Evolutionary conservation across 306 rosid species (phyloP).

Genomic region (Echinosophora koreensis): DNA sequence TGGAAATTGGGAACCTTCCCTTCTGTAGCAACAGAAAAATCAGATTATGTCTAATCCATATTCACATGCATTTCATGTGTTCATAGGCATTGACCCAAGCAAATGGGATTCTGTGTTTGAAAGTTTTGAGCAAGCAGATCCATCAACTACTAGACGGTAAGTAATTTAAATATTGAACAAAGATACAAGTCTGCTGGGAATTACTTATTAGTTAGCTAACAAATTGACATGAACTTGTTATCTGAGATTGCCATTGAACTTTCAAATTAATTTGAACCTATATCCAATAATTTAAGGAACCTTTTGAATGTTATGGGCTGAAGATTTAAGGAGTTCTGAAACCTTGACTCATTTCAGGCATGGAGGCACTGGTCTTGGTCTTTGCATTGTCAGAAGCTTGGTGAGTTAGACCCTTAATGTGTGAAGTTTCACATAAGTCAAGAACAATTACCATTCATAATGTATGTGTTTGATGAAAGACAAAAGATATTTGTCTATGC

Average conservation of each 20-base stretch:
- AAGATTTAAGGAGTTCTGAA: slow-evolving; percentile 26
- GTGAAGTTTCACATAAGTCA: slow-evolving; percentile 2
- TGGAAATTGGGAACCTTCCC: slow-evolving; percentile 35
- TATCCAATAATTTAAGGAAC: slow-evolving; percentile 23
- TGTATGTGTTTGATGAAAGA: slow-evolving; percentile 3
- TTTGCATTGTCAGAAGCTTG: slow-evolving; percentile 92
- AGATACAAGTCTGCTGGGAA: neutral
- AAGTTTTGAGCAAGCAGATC: slow-evolving; percentile 99
- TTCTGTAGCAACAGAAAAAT: slow-evolving; percentile 34
- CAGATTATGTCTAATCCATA: slow-evolving; percentile 17
- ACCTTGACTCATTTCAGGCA: slow-evolving; percentile 65
- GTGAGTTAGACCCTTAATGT: slow-evolving; percentile 61
- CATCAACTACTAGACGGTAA: slow-evolving; percentile 95
- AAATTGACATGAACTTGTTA: slow-evolving; percentile 21
- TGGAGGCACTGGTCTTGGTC: slow-evolving; percentile 99
- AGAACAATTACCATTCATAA: slow-evolving; percentile 26
- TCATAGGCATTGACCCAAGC: slow-evolving; percentile 89
- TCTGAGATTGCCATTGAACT: slow-evolving; percentile 27
- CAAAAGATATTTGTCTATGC: neutral
- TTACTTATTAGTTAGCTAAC: neutral
- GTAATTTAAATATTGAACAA: slow-evolving; percentile 45
- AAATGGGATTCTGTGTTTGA: slow-evolving; percentile 99
- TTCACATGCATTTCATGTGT: slow-evolving; percentile 14
- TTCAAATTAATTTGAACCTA: slow-evolving; percentile 4
- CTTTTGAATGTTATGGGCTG: slow-evolving; percentile 28